Evolutionary conservation across 2,329 filamentous ascomycete species (phyloP).

Genomic region (Amauroascus verrucosus): DNA sequence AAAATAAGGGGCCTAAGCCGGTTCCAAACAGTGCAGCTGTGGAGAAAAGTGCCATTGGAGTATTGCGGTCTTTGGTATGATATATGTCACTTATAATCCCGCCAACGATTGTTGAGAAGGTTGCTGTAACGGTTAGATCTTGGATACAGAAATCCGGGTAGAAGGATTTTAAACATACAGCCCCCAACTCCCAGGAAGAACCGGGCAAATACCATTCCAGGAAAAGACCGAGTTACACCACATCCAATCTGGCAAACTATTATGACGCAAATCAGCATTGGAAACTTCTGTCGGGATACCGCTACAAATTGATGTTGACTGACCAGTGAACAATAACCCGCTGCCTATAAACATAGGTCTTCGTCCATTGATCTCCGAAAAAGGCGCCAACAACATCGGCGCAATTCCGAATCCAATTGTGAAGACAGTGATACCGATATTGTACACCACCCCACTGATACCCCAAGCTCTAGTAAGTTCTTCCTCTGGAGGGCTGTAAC

Average conservation of each 20-base stretch:
- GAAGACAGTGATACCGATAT: slow-evolving; percentile 70
- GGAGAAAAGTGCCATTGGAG: slow-evolving; percentile 83
- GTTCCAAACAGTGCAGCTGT: slow-evolving; percentile 68
- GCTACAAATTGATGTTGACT: slow-evolving; percentile 18
- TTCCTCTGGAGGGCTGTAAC: slow-evolving; percentile 60
- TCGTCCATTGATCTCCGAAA: slow-evolving; percentile 79
- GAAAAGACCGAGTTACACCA: slow-evolving; percentile 57
- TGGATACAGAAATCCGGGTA: background rate
- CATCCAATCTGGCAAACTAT: slow-evolving; percentile 57
- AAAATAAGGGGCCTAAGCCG: slow-evolving; percentile 63
- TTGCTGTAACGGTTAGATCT: slow-evolving; percentile 26
- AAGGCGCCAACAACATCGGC: slow-evolving; percentile 79
- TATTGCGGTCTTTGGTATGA: slow-evolving; percentile 66
- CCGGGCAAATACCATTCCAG: slow-evolving; percentile 63
- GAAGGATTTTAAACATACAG: slow-evolving; percentile 40
- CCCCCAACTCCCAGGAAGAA: slow-evolving; percentile 70
- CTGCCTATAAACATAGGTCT: slow-evolving; percentile 70
- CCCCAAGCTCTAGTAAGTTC: slow-evolving; percentile 58
- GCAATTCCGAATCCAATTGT: slow-evolving; percentile 70
- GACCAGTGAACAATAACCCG: slow-evolving; percentile 57
- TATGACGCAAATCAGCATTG: slow-evolving; percentile 9
- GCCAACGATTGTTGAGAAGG: slow-evolving; percentile 83
- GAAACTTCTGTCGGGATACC: background rate
- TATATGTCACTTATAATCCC: slow-evolving; percentile 84
- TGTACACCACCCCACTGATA: slow-evolving; percentile 54